Evolutionary conservation across 176 grass and related monocot genomes (phyloP), one percentile per base, ranked within the genome.

Genomic region (Phoenix dactylifera): DNA sequence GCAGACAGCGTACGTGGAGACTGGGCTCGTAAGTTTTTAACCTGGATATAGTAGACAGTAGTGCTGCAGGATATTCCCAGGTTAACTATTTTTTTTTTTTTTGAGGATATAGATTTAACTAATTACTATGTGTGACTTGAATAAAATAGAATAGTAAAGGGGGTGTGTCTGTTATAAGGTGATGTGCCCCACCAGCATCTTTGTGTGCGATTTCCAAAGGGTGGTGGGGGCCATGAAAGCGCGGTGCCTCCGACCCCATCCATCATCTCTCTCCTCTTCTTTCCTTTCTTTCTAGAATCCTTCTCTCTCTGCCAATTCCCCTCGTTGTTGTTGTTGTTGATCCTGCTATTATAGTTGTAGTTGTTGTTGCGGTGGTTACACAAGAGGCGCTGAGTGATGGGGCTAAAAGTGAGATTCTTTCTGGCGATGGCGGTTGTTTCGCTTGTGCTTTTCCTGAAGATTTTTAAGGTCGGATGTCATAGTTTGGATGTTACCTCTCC

Each of bases 391-490:
- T 29, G 69, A 60, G 35, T 64, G 59, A 29, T 50, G 17, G 22
- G 10, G 26, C 62, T 32, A 56, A 22, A 16, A 4, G 30, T 57
- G 62, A 75, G 61, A 75, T 44, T 57, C 52, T 66, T 26, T 57
- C 18, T 26, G 49, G 18, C 35, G 9, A 64, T 56, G 17, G 58
- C 23, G 65, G 71, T 65, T 63, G 71, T 71, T 75, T 70, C 52
- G 19, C 15, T 48, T 55, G 58, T 71, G 39, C 44, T 72, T 69
- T 52, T 69, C 58, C 15, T n/a, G 26, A 48, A 70, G 83, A 80
- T 73, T 73, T 73, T 76, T 73, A 81, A 71, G 78, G 59, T 82
- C 71, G 57, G 68, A 29, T 73, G 84, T 79, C 84, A 59, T 59
- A 22, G 12, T 32, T 62, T 54, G 24, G 59, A 65, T 64, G 54